These are phyloP conservation scores for Diatrype stigma DNA, from an alignment of 2,329 filamentous ascomycete species.

Conservation along the genomic window DNA sequence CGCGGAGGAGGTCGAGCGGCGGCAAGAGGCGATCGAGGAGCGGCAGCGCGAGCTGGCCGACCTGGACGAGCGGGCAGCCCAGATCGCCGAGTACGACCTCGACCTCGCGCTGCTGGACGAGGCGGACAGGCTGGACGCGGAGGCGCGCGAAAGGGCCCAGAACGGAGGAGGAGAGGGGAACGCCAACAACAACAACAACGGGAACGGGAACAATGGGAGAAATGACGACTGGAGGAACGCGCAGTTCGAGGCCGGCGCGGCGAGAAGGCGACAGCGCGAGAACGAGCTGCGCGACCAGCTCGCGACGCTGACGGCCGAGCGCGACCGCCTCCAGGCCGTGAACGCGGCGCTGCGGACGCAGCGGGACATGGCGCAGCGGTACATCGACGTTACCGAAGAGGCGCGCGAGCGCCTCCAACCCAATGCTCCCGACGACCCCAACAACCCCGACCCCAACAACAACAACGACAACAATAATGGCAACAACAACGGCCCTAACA, in stretches of 20 bases:
- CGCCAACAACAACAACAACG: not conserved
- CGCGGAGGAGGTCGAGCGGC: not conserved
- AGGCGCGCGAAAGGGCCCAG: too few species aligned
- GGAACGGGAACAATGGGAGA: not conserved
- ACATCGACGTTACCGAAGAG: too few species aligned
- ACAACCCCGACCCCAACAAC: not conserved
- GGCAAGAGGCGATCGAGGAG: too few species aligned
- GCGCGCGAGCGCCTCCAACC: not conserved
- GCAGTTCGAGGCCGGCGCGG: not conserved
- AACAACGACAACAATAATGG: not conserved
- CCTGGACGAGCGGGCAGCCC: too few species aligned
- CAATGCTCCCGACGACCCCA: too few species aligned
- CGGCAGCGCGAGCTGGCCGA: too few species aligned
- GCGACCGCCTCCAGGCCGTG: not conserved
- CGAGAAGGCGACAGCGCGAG: not conserved
- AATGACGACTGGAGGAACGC: not conserved
- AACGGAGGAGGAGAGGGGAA: too few species aligned
- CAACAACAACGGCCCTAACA: not conserved
- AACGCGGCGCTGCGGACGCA: not conserved
- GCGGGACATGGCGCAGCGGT: too few species aligned
- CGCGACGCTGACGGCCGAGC: not conserved
- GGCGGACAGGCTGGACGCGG: too few species aligned
- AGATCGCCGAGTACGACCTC: too few species aligned
- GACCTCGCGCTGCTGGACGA: too few species aligned
- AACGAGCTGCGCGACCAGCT: not conserved